A percentile compares a stretch with the other conserved stretches of the same genome.
These are phyloP conservation scores for Sclerotinia subarctica DNA, from an alignment of 2,329 filamentous ascomycete species.

Conservation along the genomic window DNA sequence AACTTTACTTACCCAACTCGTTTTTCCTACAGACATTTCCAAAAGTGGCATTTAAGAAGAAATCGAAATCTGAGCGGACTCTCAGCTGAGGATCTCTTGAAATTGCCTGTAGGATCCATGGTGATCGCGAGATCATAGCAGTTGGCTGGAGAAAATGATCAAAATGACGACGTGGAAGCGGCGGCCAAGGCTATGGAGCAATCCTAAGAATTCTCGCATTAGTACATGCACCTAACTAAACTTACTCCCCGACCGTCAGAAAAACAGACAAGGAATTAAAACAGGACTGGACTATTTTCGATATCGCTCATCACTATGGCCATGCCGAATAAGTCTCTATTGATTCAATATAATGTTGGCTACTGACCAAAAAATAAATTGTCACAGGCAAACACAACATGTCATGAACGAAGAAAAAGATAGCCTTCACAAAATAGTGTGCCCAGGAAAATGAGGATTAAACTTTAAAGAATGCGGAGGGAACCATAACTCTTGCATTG, in stretches of 20 bases:
- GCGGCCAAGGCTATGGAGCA: slow-evolving; percentile 24
- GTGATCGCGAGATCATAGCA: slow-evolving; percentile 24
- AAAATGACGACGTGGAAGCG: slow-evolving; percentile 22
- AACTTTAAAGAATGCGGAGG: slow-evolving; percentile 30
- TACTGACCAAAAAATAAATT: slow-evolving; percentile 20
- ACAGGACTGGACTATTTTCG: slow-evolving; percentile 23
- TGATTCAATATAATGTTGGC: not conserved
- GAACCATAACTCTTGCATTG: slow-evolving; percentile 35
- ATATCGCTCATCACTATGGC: slow-evolving; percentile 27
- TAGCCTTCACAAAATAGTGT: slow-evolving; percentile 34
- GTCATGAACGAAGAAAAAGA: slow-evolving; percentile 14
- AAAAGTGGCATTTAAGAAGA: not conserved
- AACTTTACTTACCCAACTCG: not conserved
- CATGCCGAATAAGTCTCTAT: slow-evolving; percentile 16
- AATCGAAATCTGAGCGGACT: not conserved
- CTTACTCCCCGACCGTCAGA: not conserved
- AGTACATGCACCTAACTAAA: no score
- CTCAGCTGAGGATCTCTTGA: slow-evolving; percentile 19
- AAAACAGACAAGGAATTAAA: slow-evolving; percentile 16
- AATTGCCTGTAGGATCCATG: slow-evolving; percentile 24
- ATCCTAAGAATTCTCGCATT: slow-evolving; percentile 6
- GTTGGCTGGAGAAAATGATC: slow-evolving; percentile 27
- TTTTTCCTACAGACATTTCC: not conserved
- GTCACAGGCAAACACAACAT: slow-evolving; percentile 21
- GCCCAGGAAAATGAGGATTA: slow-evolving; percentile 27